A percentile compares a stretch with the other conserved stretches of the same genome.
Conservation (phyloP, 108 stramenopile species). For the Poteriospumella lacustris region DNA sequence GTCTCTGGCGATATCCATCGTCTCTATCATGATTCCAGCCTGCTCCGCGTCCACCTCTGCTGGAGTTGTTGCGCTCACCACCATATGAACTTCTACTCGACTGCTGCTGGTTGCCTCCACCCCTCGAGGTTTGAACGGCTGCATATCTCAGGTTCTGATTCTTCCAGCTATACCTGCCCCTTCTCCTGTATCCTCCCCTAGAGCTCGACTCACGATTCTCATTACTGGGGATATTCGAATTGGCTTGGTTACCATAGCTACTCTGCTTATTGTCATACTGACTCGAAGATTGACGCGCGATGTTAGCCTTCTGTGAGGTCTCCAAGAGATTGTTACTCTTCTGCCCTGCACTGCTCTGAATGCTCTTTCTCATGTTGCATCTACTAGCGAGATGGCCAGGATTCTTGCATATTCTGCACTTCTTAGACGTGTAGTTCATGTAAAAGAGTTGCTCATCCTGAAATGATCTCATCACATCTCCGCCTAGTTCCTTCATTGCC, state of each 20-base stretch:
- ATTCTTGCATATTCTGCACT: not conserved
- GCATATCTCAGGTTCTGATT: not conserved
- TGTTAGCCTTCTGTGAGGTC: not conserved
- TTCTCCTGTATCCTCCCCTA: not conserved
- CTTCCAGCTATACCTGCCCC: not conserved
- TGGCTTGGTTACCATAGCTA: too few species aligned
- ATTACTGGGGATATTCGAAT: too few species aligned
- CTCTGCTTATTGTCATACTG: too few species aligned
- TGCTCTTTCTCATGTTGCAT: not conserved
- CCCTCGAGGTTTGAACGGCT: not conserved
- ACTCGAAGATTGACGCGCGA: not conserved
- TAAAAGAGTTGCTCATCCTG: not conserved
- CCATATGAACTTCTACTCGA: too few species aligned
- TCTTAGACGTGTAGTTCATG: not conserved
- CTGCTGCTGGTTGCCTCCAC: not conserved
- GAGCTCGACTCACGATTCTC: not conserved
- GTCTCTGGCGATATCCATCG: too few species aligned
- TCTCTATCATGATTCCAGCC: too few species aligned
- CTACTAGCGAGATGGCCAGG: not conserved
- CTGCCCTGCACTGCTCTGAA: not conserved
- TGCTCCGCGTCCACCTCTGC: too few species aligned
- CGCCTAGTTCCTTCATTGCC: not conserved
- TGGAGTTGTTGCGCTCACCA: too few species aligned
- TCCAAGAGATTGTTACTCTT: not conserved
- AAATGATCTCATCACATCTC: not conserved